Evolutionary conservation across 495 filamentous ascomycete genomes (phyloP), one percentile per base, ranked within the genome.

Genomic region (Letharia columbiana): DNA sequence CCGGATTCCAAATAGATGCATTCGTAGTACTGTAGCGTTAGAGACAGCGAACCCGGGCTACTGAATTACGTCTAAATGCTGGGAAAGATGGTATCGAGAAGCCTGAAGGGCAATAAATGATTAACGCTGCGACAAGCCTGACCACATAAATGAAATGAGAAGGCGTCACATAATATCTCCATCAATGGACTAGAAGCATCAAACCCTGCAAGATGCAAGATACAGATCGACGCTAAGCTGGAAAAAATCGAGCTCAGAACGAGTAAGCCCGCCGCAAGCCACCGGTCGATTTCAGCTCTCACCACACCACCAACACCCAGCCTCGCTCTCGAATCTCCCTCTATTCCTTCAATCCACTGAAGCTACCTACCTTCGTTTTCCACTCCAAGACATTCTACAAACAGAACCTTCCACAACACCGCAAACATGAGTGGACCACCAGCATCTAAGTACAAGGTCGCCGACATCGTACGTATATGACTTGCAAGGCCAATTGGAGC

Each of bases 391-490:
- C 50, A 40, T 40, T 57, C 8, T 28, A 60, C 17, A 41, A 1
- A 18, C 23, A 1, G 4, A 60, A 49, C 31, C 17, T 6, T 41
- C 20, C 17, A 20, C 11, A 44, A 62, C 44, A 63, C 56, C 69
- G 68, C 69, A 72, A 77, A 61, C 64, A 83, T 83, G 75, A 88
- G 84, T 80, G 75, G 84, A 82, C 88, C 91, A 75, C 92, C 92
- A 78, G 93, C 92, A 71, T 82, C 87, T 76, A 93, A 89, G 78
- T 94, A 88, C 87, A 96, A 98, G 89, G 92, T 98, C 82, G 91
- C 93, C 73, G 94, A 98, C 83, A 89, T 98, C 75, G 87, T 87
- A 83, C 66, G 84, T 82, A 39, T 82, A 39, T 42, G 39, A 45
- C 37, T 61, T 39, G 31, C 45, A 47, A 66, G 52, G 52, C 37